These are phyloP conservation scores for Linnemannia schmuckeri DNA, from an alignment of 192 early-diverging fungal genomes.

Conservation along the genomic window DNA sequence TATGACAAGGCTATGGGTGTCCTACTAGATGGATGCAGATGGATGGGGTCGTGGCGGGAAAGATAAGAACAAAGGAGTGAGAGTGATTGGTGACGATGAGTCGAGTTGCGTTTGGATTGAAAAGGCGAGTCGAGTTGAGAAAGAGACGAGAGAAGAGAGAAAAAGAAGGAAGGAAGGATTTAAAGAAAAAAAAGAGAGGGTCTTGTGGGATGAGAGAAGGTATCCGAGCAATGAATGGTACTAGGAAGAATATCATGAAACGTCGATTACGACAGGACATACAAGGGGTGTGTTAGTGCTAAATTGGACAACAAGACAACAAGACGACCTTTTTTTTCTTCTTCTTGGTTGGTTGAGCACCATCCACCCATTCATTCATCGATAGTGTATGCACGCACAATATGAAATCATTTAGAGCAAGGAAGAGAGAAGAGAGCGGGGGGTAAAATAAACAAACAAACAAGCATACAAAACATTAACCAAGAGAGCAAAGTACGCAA, in stretches of 20 bases:
- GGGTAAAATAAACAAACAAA: slow-evolving; percentile 1
- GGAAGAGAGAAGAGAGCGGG: background rate
- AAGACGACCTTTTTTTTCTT: background rate
- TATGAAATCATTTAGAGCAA: background rate
- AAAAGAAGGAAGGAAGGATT: too few species aligned
- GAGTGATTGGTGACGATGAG: background rate
- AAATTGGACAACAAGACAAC: background rate
- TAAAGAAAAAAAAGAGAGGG: too few species aligned
- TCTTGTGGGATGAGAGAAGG: too few species aligned
- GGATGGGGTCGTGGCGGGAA: background rate
- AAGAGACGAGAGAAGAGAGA: background rate
- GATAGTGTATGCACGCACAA: background rate
- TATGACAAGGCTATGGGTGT: background rate
- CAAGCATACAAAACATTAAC: background rate
- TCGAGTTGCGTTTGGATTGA: background rate
- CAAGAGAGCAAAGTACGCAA: background rate
- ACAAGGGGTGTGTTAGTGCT: background rate
- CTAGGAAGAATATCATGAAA: background rate
- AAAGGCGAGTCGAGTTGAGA: background rate
- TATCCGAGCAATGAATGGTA: too few species aligned
- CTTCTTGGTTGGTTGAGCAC: background rate
- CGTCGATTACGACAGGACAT: background rate
- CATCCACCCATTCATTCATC: background rate
- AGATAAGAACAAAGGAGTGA: background rate
- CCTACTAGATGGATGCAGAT: background rate